Percentiles rank a stretch among this genome's conserved stretches.
Evolutionary conservation across 228 moss, liverwort and hornwort species (phyloP).

Genomic region (Sphagnum magellanicum): DNA sequence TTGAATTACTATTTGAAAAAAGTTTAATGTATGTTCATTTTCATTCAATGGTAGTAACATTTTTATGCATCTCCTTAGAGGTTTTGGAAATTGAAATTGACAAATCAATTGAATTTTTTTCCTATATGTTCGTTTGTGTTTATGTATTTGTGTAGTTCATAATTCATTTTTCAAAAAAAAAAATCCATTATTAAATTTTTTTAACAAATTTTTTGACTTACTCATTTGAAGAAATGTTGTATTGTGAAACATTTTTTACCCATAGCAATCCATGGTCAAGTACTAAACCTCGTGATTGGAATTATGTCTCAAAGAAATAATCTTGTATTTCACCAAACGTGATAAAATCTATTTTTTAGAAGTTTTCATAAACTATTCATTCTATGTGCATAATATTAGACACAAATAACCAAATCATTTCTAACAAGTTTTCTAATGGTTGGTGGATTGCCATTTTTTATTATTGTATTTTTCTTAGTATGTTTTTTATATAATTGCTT

Average conservation of each 20-base stretch:
- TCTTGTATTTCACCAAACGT: neutral
- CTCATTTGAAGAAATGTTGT: neutral
- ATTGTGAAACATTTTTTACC: neutral
- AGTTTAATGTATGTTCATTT: neutral
- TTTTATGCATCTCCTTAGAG: neutral
- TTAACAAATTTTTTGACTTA: neutral
- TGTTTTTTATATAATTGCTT: neutral
- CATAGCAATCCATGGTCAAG: neutral
- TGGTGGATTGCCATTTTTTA: neutral
- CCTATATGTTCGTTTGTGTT: neutral
- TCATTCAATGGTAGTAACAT: neutral
- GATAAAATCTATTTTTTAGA: neutral
- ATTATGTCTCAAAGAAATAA: neutral
- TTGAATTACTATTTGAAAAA: neutral
- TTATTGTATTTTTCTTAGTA: neutral
- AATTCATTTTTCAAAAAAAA: neutral
- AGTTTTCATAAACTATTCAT: neutral
- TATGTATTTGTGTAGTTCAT: neutral
- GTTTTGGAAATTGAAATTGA: neutral
- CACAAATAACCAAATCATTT: neutral
- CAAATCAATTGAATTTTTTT: neutral
- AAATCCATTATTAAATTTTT: neutral
- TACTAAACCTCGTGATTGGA: neutral
- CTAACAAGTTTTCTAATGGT: neutral
- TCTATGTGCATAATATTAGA: neutral